Percentiles rank a stretch among this genome's conserved stretches.
These are phyloP conservation scores for Lanmaoa pseudosensibilis DNA, from an alignment of 768 basidiomycete genomes.

Conservation along the genomic window DNA sequence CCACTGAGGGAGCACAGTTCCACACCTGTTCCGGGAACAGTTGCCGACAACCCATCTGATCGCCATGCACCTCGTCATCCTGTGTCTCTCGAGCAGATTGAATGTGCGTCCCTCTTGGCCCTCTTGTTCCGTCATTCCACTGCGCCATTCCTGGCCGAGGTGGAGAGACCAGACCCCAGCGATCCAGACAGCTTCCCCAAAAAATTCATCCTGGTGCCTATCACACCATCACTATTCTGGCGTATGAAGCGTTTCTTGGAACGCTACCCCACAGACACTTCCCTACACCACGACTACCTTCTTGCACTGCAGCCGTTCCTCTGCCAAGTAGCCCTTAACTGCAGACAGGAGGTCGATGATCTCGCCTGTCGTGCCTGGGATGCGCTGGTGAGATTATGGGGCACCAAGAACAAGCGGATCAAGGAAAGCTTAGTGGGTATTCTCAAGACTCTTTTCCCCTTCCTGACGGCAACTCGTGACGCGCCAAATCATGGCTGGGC, in stretches of 20 bases:
- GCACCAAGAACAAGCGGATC: constrained; percentile 68
- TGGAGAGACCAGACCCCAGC: constrained; percentile 26
- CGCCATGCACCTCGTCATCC: constrained; percentile 28
- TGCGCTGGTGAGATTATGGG: constrained; percentile 69
- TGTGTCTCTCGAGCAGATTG: constrained; percentile 61
- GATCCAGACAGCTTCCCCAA: constrained; percentile 36
- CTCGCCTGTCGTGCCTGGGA: constrained; percentile 69
- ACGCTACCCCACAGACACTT: constrained; percentile 69
- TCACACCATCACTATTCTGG: constrained; percentile 51
- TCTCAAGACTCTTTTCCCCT: constrained; percentile 71
- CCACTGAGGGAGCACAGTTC: constrained; percentile 22
- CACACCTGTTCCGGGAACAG: constrained; percentile 19
- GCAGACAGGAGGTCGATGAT: constrained; percentile 50
- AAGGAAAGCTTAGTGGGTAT: constrained; percentile 82
- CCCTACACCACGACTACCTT: constrained; percentile 76
- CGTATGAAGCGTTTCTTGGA: constrained; percentile 64
- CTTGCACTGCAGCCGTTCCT: constrained; percentile 66
- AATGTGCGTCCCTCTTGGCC: constrained; percentile 65
- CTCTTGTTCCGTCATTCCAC: constrained; percentile 57
- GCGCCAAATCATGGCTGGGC: constrained; percentile 39
- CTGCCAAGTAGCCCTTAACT: constrained; percentile 77
- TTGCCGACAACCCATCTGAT: constrained; percentile 21
- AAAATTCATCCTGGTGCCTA: constrained; percentile 12
- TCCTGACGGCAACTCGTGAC: constrained; percentile 46
- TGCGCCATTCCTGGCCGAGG: constrained; percentile 54